phyloP scores from a whole-genome alignment of 2,329 filamentous ascomycete species.

The Dryadomyces quercivorus region DNA sequence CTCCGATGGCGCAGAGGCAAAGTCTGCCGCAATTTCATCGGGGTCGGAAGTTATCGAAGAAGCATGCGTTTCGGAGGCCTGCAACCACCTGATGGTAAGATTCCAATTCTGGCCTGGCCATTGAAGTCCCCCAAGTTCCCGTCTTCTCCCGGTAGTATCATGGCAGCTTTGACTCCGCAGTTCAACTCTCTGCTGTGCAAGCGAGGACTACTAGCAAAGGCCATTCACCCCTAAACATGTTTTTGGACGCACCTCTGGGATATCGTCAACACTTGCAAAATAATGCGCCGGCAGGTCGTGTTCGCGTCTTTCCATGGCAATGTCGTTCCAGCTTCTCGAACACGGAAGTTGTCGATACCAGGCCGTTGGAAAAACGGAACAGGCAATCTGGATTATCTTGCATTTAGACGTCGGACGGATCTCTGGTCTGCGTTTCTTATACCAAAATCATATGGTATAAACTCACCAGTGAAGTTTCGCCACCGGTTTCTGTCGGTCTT shows the following conservation, averaged over 20 bases:
- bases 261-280: background rate
- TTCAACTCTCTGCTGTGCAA: too few species aligned
- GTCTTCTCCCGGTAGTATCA: too few species aligned
- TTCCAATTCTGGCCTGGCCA: background rate
- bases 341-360: background rate
- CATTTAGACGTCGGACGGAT: background rate
- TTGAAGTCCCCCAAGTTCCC: background rate
- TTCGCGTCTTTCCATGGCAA: constrained; percentile 2
- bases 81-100: background rate
- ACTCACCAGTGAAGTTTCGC: background rate
- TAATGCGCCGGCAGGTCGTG: background rate
- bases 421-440: too few species aligned
- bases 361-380: background rate
- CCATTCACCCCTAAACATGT: background rate
- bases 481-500: background rate
- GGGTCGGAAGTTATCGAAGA: background rate
- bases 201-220: too few species aligned
- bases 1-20: background rate
- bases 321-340: background rate
- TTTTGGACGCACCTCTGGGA: constrained; percentile 2
- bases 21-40: background rate
- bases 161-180: too few species aligned
- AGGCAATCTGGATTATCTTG: background rate
- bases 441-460: background rate
- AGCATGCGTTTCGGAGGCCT: background rate